A percentile compares a stretch with the other conserved stretches of the same genome.
Evolutionary conservation across 148 eudicot species (phyloP).

Genomic region (Heliosperma pusillum): DNA sequence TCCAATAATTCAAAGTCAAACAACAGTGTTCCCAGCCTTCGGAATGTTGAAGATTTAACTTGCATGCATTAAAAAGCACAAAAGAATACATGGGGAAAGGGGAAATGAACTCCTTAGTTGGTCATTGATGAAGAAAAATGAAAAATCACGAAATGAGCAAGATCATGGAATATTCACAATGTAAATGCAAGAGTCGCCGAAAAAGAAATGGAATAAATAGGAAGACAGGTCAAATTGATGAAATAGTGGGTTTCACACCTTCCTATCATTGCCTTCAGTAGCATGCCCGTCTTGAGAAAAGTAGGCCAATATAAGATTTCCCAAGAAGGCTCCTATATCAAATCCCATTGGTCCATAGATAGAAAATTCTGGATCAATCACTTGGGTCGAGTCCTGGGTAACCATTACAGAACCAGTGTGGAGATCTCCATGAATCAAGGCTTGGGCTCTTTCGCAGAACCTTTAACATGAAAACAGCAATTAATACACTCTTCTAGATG

Average conservation of each 20-base stretch:
- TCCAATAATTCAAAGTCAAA: not conserved
- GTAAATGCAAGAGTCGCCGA: not conserved
- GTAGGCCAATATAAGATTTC: conserved; percentile 78
- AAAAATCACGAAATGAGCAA: not conserved
- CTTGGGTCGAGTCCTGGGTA: conserved; percentile 78
- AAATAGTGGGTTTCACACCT: conserved; percentile 32
- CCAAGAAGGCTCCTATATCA: conserved; percentile 91
- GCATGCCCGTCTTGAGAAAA: conserved; percentile 92
- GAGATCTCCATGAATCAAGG: conserved; percentile 89
- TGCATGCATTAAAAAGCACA: not conserved
- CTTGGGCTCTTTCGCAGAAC: conserved; percentile 95
- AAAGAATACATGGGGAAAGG: not conserved
- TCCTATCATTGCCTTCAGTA: conserved; percentile 52
- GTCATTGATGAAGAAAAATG: not conserved
- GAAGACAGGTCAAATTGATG: not conserved
- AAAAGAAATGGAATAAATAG: not conserved
- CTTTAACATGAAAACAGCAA: conserved; percentile 32
- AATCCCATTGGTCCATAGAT: conserved; percentile 95
- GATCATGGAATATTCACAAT: not conserved
- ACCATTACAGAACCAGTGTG: conserved; percentile 97
- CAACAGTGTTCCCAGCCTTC: not conserved
- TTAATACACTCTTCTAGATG: not conserved
- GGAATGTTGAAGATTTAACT: not conserved
- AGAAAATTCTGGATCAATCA: conserved; percentile 94
- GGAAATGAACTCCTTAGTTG: not conserved